These are phyloP conservation scores for Closterium sp. DNA, from an alignment of 139 green algal species.

Conservation along the genomic window DNA sequence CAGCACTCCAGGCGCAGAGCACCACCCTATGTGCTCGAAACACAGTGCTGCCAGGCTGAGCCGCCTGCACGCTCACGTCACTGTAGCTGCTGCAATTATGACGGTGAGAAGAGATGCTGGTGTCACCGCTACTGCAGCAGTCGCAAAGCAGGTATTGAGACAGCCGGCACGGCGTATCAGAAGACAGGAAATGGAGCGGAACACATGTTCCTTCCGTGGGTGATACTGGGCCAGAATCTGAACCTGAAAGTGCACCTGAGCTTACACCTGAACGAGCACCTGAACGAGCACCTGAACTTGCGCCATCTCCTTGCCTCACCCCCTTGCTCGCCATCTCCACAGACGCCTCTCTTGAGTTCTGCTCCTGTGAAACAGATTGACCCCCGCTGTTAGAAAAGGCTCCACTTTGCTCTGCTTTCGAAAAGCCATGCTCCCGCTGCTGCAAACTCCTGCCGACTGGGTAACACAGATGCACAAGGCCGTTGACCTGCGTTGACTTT, in stretches of 20 bases:
- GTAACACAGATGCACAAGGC: background rate
- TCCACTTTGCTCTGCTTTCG: background rate
- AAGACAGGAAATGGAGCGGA: background rate
- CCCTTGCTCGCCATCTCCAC: background rate
- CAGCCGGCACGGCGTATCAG: background rate
- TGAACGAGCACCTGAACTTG: background rate
- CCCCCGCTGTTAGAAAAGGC: too few species aligned
- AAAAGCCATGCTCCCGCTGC: background rate
- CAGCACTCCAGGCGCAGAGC: constrained; percentile 22
- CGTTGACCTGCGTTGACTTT: background rate
- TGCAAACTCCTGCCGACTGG: background rate
- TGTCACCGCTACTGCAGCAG: background rate
- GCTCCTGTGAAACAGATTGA: background rate
- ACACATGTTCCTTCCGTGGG: background rate
- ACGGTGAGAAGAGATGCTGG: too few species aligned
- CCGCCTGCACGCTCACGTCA: background rate
- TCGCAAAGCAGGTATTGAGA: background rate
- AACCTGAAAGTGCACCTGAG: too few species aligned
- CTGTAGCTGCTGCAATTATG: background rate
- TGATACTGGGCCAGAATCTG: background rate
- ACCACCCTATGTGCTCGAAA: constrained; percentile 5
- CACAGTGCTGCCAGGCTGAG: background rate
- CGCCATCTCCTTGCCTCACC: background rate
- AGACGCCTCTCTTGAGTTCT: background rate
- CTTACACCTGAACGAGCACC: too few species aligned